Evolutionary conservation across 2,329 filamentous ascomycete genomes (phyloP).

Genomic region (Lecanosticta acicola): DNA sequence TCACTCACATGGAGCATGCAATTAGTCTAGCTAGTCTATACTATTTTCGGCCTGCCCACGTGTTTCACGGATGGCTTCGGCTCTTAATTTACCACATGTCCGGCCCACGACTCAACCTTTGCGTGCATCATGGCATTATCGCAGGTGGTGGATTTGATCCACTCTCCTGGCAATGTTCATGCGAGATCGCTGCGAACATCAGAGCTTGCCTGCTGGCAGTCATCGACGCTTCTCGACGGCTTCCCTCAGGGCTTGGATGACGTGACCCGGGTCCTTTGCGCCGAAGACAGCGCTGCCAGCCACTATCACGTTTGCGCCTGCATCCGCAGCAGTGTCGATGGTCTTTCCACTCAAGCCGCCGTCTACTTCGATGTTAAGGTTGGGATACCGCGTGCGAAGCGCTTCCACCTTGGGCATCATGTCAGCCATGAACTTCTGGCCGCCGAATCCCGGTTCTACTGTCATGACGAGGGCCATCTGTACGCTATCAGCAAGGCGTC

Average conservation of each 20-base stretch:
- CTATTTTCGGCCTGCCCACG: background rate
- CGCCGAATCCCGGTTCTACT: constrained; percentile 92
- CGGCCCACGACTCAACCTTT: too few species aligned
- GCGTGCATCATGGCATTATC: too few species aligned
- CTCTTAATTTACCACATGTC: too few species aligned
- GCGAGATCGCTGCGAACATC: too few species aligned
- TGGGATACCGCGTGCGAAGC: constrained; percentile 75
- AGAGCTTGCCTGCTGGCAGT: constrained; percentile 22
- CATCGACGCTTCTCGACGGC: constrained; percentile 62
- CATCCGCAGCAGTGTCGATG: constrained; percentile 88
- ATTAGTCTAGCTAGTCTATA: background rate
- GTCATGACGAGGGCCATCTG: constrained; percentile 99
- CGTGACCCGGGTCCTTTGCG: constrained; percentile 77
- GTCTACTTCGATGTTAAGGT: constrained; percentile 96
- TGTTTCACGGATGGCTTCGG: background rate
- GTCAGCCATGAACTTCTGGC: constrained; percentile 96
- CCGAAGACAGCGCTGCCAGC: constrained; percentile 95
- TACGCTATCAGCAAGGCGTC: background rate
- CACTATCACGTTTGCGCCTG: constrained; percentile 96
- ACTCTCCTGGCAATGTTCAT: too few species aligned
- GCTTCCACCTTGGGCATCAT: constrained; percentile 90
- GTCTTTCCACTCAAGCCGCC: constrained; percentile 83
- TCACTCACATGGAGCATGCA: too few species aligned
- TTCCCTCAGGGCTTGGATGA: constrained; percentile 74
- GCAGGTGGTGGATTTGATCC: too few species aligned